phyloP scores from a whole-genome alignment of 2,329 filamentous ascomycete species.

The Orbilia quercus region DNA sequence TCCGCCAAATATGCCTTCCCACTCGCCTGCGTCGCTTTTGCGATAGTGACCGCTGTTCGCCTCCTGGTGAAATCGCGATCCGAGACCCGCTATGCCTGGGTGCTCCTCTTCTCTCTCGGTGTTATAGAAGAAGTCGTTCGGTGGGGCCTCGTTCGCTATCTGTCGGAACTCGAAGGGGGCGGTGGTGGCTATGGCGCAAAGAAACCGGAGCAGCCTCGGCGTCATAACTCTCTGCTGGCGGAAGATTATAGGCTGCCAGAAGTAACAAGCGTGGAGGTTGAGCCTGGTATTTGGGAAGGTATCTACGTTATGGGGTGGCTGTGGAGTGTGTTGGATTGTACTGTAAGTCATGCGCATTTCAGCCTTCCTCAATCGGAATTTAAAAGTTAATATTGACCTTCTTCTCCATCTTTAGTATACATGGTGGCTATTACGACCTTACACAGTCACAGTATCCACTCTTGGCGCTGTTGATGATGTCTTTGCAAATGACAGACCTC shows the following conservation, averaged over 20 bases:
- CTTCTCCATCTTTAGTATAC: constrained; percentile 12
- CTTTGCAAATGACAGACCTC: constrained; percentile 23
- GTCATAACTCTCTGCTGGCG: constrained; percentile 1
- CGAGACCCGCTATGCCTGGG: constrained; percentile 16
- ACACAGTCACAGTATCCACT: not conserved
- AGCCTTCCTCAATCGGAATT: not conserved
- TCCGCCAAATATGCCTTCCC: constrained; percentile 46
- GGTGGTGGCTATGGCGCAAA: constrained; percentile 51
- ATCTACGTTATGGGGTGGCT: constrained; percentile 52
- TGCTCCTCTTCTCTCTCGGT: constrained; percentile 30
- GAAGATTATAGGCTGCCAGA: constrained; percentile 7
- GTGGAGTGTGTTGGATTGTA: constrained; percentile 43
- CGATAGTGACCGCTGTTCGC: constrained; percentile 23
- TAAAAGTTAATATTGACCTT: not conserved
- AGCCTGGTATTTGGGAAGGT: constrained; percentile 53
- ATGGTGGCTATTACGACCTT: constrained; percentile 38
- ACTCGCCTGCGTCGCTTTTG: constrained; percentile 41
- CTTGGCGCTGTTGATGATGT: not conserved
- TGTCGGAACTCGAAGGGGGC: constrained; percentile 36
- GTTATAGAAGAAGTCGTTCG: constrained; percentile 43
- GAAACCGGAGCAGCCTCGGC: constrained; percentile 29
- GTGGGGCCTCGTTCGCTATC: constrained; percentile 34
- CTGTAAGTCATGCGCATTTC: constrained; percentile 21
- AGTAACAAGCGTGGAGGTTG: constrained; percentile 39
- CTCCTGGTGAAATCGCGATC: constrained; percentile 21